phyloP scores from a whole-genome alignment of 192 early-diverging fungal genomes.

The Jimgerdemannia flammicorona region DNA sequence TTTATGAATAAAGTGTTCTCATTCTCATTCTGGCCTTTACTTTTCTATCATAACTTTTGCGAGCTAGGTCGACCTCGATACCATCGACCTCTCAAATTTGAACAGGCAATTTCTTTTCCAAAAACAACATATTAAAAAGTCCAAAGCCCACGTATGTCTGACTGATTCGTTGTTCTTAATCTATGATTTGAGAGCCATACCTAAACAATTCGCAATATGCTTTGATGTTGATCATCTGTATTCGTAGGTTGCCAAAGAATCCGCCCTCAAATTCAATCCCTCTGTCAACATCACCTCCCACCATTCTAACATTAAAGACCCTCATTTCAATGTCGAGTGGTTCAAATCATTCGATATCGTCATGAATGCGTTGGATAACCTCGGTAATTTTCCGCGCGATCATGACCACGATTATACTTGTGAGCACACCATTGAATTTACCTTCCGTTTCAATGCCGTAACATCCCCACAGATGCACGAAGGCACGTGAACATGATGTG shows the following conservation, averaged over 20 bases:
- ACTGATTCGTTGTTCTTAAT: neutral
- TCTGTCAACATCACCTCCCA: conserved; percentile 66
- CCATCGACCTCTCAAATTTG: conserved; percentile 97
- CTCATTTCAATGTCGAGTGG: conserved; percentile 82
- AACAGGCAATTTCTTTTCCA: conserved; percentile 99
- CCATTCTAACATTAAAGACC: conserved; percentile 88
- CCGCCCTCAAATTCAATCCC: conserved; percentile 86
- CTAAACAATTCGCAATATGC: neutral
- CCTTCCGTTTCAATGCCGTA: too few relatives aligned
- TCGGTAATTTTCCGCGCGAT: conserved; percentile 49
- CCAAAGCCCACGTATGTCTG: conserved; percentile 80
- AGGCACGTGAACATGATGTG: conserved; percentile 96
- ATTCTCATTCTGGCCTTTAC: too few relatives aligned
- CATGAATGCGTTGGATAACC: conserved; percentile 95
- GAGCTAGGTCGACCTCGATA: conserved; percentile 89
- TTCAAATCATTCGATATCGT: conserved; percentile 87
- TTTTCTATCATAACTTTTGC: neutral
- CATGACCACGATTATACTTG: neutral
- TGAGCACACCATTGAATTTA: too few relatives aligned
- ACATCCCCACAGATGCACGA: conserved; percentile 65
- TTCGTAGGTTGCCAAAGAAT: conserved; percentile 70
- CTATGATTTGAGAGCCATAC: neutral
- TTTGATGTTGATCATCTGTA: neutral
- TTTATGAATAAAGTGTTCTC: too few relatives aligned
- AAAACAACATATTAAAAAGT: conserved; percentile 84